phyloP scores from a whole-genome alignment of 306 rosid genomes.

The Medicago arabica region DNA sequence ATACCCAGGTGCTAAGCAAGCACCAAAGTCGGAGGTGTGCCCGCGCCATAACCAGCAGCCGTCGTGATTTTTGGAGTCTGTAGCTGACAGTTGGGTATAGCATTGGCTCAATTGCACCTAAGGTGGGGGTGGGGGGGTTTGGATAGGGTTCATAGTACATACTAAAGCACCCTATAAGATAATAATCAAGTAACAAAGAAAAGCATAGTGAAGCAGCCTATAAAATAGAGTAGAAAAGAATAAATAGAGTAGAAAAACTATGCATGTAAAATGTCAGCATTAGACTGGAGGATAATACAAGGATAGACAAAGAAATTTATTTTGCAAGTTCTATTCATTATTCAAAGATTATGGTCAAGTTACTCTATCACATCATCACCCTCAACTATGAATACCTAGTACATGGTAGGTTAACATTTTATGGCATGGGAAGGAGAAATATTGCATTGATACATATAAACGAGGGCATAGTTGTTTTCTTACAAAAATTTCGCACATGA shows the following conservation, averaged over 20 bases:
- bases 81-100: not conserved
- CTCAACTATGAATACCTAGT: not conserved
- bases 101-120: not conserved
- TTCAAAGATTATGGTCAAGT: not conserved
- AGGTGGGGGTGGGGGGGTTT: not conserved
- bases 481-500: not conserved
- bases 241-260: not conserved
- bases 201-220: not conserved
- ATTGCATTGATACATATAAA: not conserved
- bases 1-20: not conserved
- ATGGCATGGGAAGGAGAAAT: not conserved
- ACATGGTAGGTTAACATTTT: not conserved
- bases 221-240: too few species aligned
- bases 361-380: not conserved
- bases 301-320: not conserved
- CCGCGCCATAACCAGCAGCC: not conserved
- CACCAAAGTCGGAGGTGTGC: not conserved
- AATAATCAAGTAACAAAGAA: not conserved
- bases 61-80: not conserved
- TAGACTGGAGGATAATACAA: not conserved
- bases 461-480: not conserved
- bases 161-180: too few species aligned
- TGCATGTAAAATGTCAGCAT: not conserved
- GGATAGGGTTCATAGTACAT: too few species aligned
- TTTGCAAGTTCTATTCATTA: not conserved